phyloP scores from a whole-genome alignment of 805 yeast species.

The Saccharomycopsis selenospora region DNA sequence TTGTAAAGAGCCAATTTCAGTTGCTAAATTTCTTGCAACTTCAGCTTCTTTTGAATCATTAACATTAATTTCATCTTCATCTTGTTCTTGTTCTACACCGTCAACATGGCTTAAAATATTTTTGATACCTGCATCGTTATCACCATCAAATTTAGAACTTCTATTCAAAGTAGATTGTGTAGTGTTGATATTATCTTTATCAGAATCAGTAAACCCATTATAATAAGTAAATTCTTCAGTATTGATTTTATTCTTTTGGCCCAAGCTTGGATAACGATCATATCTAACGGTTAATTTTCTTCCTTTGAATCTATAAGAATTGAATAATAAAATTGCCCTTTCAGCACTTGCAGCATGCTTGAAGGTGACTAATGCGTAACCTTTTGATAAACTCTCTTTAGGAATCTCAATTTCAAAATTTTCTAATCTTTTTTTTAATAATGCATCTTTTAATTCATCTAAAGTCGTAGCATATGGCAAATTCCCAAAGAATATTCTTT shows the following conservation, averaged over 20 bases:
- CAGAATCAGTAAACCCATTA: not conserved
- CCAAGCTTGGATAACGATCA: constrained; percentile 42
- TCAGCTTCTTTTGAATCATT: constrained; percentile 6
- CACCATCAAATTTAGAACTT: too few relatives aligned
- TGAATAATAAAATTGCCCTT: constrained; percentile 41
- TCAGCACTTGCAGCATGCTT: constrained; percentile 39
- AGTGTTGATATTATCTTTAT: too few relatives aligned
- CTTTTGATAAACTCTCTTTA: constrained; percentile 40
- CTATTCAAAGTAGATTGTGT: too few relatives aligned
- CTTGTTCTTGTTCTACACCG: too few relatives aligned
- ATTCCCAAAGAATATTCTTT: constrained; percentile 48
- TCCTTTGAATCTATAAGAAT: constrained; percentile 51
- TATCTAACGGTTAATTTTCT: constrained; percentile 53
- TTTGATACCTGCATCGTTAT: too few relatives aligned
- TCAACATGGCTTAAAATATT: too few relatives aligned
- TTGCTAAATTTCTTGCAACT: constrained; percentile 1
- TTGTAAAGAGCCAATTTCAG: not conserved
- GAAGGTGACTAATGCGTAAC: constrained; percentile 60
- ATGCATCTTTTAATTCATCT: constrained; percentile 25
- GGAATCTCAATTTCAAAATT: constrained; percentile 33
- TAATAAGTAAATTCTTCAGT: constrained; percentile 9
- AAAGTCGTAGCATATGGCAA: constrained; percentile 42
- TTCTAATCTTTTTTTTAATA: not conserved
- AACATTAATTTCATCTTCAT: too few relatives aligned
- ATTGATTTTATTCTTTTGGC: constrained; percentile 9